Conservation (phyloP, 2,329 filamentous ascomycete genomes). For the Coccinonectria pachysandricola region DNA sequence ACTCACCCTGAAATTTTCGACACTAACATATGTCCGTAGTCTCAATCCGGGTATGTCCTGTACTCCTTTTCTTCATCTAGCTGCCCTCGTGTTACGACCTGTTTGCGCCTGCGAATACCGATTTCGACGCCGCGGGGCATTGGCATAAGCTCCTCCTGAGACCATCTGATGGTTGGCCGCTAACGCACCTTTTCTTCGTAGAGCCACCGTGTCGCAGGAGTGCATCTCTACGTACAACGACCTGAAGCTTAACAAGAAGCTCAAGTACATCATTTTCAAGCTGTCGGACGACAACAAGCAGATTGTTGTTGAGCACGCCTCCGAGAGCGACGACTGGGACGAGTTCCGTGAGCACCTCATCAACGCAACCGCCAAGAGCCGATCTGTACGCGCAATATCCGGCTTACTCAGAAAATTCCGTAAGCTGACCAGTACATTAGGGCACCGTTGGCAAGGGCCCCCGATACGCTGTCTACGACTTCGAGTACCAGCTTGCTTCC, state of each 20-base stretch:
- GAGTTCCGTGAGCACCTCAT: slow-evolving; percentile 67
- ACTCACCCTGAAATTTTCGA: too few relatives aligned
- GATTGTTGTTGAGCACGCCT: slow-evolving; percentile 70
- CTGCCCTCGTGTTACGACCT: too few relatives aligned
- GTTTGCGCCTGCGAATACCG: too few relatives aligned
- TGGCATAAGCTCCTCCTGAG: too few relatives aligned
- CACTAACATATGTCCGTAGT: too few relatives aligned
- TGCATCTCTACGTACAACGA: slow-evolving; percentile 68
- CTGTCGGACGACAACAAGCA: slow-evolving; percentile 73
- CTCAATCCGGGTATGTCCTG: slow-evolving; percentile 55
- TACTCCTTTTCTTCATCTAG: too few relatives aligned
- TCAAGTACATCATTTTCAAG: slow-evolving; percentile 85
- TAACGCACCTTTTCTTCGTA: slow-evolving; percentile 27
- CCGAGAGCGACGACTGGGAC: slow-evolving; percentile 57
- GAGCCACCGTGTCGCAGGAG: slow-evolving; percentile 61
- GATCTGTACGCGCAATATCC: slow-evolving; percentile 49
- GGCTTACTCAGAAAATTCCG: too few relatives aligned
- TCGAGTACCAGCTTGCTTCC: slow-evolving; percentile 62
- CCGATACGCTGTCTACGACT: slow-evolving; percentile 78
- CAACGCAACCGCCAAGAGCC: slow-evolving; percentile 62
- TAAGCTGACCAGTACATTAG: slow-evolving; percentile 24
- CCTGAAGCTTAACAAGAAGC: slow-evolving; percentile 70
- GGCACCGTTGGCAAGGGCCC: slow-evolving; percentile 55
- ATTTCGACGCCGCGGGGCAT: slow-evolving; percentile 16
- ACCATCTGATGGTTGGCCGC: too few relatives aligned